Evolutionary conservation across 441 rosid species (phyloP).

Genomic region (Manihot esculenta): DNA sequence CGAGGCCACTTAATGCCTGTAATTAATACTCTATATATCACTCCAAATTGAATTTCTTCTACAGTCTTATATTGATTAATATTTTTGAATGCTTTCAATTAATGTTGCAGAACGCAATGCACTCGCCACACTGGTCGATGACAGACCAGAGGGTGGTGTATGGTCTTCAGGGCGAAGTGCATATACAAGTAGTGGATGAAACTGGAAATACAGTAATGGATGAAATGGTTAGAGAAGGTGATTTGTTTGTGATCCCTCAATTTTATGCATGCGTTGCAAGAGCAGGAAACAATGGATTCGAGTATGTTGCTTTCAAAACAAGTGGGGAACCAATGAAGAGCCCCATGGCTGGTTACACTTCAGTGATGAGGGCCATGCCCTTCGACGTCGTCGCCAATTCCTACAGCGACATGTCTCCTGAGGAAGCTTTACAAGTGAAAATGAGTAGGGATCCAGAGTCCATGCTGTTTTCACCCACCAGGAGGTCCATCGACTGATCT

Average conservation of each 20-base stretch:
- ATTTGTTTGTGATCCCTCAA: conserved; percentile 38
- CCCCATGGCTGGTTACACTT: conserved; percentile 29
- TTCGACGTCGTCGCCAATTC: conserved; percentile 31
- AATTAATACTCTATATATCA: no score
- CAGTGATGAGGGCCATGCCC: conserved; percentile 38
- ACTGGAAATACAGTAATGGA: conserved; percentile 32
- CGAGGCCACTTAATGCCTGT: no score
- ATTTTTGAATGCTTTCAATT: no score
- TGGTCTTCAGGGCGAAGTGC: conserved; percentile 27
- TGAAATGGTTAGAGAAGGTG: conserved; percentile 28
- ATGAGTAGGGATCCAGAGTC: conserved; percentile 34
- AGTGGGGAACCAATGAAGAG: conserved; percentile 31
- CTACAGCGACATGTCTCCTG: conserved; percentile 25
- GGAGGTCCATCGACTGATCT: background rate
- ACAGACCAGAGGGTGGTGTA: conserved; percentile 33
- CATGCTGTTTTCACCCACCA: conserved; percentile 29
- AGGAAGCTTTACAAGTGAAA: conserved; percentile 32
- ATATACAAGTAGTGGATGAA: conserved; percentile 29
- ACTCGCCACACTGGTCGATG: conserved; percentile 11
- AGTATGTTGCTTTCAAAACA: conserved; percentile 31
- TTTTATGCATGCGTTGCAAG: conserved; percentile 19
- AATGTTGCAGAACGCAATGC: no score
- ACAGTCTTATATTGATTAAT: no score
- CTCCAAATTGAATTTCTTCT: no score
- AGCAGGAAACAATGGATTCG: conserved; percentile 32